Evolutionary conservation across 495 filamentous ascomycete genomes (phyloP), one percentile per base, ranked within the genome.

Genomic region (Penicillium nucicola): DNA sequence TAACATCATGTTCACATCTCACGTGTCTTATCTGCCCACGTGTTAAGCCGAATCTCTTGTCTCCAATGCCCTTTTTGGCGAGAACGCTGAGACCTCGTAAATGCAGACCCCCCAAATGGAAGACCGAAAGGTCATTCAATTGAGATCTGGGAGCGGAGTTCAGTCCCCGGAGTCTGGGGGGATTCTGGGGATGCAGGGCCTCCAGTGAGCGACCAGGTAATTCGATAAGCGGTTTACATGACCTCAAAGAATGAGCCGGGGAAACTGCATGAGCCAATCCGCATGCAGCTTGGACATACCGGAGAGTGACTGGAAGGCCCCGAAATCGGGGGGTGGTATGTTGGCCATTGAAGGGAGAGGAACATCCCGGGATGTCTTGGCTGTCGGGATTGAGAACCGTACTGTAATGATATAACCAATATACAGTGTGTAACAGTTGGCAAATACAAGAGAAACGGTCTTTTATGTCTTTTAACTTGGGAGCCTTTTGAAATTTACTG

Each of bases 1-100:
- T 11, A 30, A 30, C n/a, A 45, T 63, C 67, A 69, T 66, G 61
- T 71, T 67, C 57, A 20, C 37, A 69, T 67, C 64, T 66, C 52
- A 37, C 18, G 40, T 30, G 43, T 20, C 61, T 60, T 61, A 55
- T 66, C 54, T 35, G n/a, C 40, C 65, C 65, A 67, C 61, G 51
- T 56, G 61, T 55, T 50, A n/a, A 36, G 20, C 6, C 55, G 52
- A 51, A 47, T 37, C 20, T 13, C 35, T 39, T 50, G 17, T 31
- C 25, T 39, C 34, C 51, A 32, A 6, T n/a, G n/a, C 20, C 13
- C 36, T 40, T 40, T n/a, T 31, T 48, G 31, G 40, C 19, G 23
- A 30, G 23, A 40, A 45, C 22, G 30, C 41, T 33, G 35, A 45
- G 32, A 28, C 25, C 25, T 28, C 25, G 7, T 28, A 6, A 28